phyloP scores from a whole-genome alignment of 257 asterid species.

The Sherardia arvensis region DNA sequence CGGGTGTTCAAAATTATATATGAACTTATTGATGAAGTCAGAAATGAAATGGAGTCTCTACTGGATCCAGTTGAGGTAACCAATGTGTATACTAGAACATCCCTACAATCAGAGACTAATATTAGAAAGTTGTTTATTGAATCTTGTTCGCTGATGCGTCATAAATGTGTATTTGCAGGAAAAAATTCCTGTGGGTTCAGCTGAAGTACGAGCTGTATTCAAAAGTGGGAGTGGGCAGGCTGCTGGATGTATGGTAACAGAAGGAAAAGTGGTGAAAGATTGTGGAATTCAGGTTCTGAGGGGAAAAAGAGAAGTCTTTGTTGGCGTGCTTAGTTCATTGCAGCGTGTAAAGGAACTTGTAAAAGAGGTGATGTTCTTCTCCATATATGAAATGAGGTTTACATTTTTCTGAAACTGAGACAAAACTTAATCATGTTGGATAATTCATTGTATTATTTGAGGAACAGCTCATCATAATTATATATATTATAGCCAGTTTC shows the following conservation, averaged over 20 bases:
- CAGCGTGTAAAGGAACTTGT: constrained; percentile 84
- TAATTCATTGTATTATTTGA: background rate
- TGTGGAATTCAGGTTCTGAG: constrained; percentile 81
- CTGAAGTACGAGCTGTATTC: constrained; percentile 88
- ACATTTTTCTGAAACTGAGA: background rate
- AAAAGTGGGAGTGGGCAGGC: constrained; percentile 97
- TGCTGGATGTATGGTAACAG: constrained; percentile 96
- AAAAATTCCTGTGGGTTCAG: constrained; percentile 77
- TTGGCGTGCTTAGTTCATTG: constrained; percentile 69
- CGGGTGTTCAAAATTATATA: constrained; percentile 77
- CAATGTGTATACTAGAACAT: background rate
- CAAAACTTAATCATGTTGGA: background rate
- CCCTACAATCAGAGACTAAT: background rate
- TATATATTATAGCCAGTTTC: background rate
- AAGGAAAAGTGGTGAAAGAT: constrained; percentile 78
- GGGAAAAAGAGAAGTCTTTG: constrained; percentile 67
- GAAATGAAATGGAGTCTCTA: constrained; percentile 97
- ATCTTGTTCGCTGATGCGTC: background rate
- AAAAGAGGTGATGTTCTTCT: constrained; percentile 60
- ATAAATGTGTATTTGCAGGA: constrained; percentile 38
- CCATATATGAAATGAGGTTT: background rate
- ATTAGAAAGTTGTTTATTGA: background rate
- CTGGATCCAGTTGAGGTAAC: constrained; percentile 83
- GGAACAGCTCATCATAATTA: background rate
- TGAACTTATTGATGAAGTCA: constrained; percentile 87